A percentile compares a stretch with the other conserved stretches of the same genome.
Evolutionary conservation across 1,284 basidiomycete species (phyloP).

Genomic region (Tilletia walkeri): DNA sequence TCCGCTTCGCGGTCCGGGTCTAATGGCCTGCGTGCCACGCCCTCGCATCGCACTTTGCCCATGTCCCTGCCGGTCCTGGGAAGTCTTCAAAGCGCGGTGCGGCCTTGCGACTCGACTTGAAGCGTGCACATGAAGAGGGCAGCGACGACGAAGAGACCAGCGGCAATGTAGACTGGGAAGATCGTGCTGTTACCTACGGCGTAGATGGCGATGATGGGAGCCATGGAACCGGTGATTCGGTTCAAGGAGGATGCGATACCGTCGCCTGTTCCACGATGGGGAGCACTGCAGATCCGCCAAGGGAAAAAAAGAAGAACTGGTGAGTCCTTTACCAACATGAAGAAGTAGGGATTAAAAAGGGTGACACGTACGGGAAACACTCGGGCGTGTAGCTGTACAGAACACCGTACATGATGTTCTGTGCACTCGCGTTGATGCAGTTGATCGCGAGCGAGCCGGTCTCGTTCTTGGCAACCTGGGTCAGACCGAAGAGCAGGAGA

Average conservation of each 20-base stretch:
- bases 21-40: too few relatives aligned
- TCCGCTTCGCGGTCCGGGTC: too few relatives aligned
- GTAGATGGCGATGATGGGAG: conserved; percentile 52
- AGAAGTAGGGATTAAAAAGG: too few relatives aligned
- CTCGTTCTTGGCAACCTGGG: conserved; percentile 32
- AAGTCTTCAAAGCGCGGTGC: conserved; percentile 12
- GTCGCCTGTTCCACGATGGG: conserved; percentile 52
- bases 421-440: conserved; percentile 24
- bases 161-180: conserved; percentile 43
- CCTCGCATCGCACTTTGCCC: too few relatives aligned
- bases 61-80: too few relatives aligned
- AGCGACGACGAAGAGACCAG: conserved; percentile 38
- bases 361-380: conserved; percentile 32
- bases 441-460: conserved; percentile 46
- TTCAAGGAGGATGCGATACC: conserved; percentile 50
- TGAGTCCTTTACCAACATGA: background rate
- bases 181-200: background rate
- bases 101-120: conserved; percentile 34
- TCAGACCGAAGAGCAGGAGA: conserved; percentile 53
- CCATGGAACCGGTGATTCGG: conserved; percentile 46
- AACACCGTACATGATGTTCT: conserved; percentile 34
- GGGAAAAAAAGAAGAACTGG: background rate
- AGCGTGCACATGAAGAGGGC: conserved; percentile 29
- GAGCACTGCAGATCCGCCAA: conserved; percentile 25
- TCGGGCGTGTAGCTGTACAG: conserved; percentile 53